phyloP scores from a whole-genome alignment of 306 rosid species.

The Trichosanthes cucumerina region DNA sequence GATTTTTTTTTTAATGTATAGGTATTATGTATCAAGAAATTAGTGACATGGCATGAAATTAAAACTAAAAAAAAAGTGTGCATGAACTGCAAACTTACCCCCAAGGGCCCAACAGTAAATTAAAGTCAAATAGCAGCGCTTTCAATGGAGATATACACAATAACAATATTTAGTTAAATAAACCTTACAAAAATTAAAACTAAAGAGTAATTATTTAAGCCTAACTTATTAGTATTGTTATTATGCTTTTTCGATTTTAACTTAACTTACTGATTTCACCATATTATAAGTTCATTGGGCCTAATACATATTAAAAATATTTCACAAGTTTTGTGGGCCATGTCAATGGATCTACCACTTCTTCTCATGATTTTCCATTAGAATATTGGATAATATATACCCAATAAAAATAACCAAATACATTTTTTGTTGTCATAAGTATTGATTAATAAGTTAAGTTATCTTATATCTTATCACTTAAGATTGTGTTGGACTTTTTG shows the following conservation, averaged over 20 bases:
- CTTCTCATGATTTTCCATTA: background rate
- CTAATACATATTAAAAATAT: too few relatives aligned
- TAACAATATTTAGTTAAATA: too few relatives aligned
- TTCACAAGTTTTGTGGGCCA: background rate
- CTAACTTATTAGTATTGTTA: background rate
- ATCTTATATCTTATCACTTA: background rate
- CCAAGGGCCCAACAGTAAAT: too few relatives aligned
- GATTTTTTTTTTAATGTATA: too few relatives aligned
- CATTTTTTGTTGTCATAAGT: background rate
- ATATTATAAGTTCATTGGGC: background rate
- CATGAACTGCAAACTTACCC: too few relatives aligned
- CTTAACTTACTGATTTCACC: background rate
- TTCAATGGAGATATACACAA: too few relatives aligned
- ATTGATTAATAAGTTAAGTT: background rate
- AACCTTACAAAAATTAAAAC: too few relatives aligned
- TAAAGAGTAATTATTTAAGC: background rate
- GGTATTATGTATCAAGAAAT: too few relatives aligned
- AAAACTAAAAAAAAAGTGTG: too few relatives aligned
- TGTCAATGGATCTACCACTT: background rate
- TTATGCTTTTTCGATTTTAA: too few relatives aligned
- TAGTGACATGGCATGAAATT: too few relatives aligned
- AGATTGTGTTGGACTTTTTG: conserved; percentile 7
- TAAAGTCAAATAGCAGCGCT: too few relatives aligned
- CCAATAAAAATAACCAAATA: background rate
- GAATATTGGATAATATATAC: background rate